Base-by-base conservation (phyloP, 331 rosid genomes). In the Erythrophleum ivorense region DNA sequence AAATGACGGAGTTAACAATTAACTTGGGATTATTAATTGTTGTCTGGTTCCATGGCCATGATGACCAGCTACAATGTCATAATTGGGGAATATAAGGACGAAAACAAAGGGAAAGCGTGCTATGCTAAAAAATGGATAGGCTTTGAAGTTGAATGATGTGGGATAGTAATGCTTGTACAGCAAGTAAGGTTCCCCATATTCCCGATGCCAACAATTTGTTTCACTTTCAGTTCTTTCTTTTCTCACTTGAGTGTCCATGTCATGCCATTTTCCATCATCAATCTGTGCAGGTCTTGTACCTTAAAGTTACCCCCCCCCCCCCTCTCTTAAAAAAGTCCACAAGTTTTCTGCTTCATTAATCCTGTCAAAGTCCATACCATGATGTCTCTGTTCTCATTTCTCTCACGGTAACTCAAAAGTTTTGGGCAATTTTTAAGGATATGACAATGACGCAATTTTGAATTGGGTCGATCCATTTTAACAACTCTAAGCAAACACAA, bases 171-270 rank as follows among this genome's bases (percentile, higher is more conserved):
- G 81, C 85, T 75, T 81, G 38, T 57, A 33, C 15, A 55, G 15
- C 76, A 75, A 81, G 81, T 38, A 81, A 75, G 67, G 70, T 7
- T 34, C 19, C 49, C 53, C 34, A 57, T 18, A 6, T 71, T 34
- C 45, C 2, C 2, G 29, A 24, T 24, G 24, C 24, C 41, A 38
- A 5, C 41, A 53, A 52, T 6, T 60, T 75, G 12, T 62, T 79
- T 33, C 75, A 48, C 55, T 62, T 52, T 58, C 29, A 1, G 13
- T 58, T 21, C 10, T n/a, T n/a, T 16, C 58, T 53, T 63, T 19
- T 2, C 52, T 40, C 72, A 59, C 46, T 62, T 13, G 53, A 31
- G 55, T 50, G 33, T 31, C 60, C 63, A 52, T 73, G 79, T 63
- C 9, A 48, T 80, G 78, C 65, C 12, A 62, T 3, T 49, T 81